Percentiles rank a stretch among this genome's conserved stretches.
Conservation (phyloP, 768 basidiomycete species). For the Sarcomyxa edulis region DNA sequence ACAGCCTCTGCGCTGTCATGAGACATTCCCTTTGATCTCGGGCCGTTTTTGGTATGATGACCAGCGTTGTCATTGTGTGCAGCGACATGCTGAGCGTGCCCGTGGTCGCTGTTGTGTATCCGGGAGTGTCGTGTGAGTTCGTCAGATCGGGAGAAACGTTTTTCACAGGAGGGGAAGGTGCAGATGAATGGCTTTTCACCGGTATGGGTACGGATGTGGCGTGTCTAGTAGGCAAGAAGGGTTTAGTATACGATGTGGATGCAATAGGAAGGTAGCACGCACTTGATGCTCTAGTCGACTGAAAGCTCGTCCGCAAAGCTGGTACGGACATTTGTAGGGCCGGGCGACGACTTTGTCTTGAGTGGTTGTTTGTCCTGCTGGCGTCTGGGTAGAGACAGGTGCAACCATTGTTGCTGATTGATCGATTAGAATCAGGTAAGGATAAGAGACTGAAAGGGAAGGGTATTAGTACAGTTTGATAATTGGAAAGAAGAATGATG, state of each 20-base stretch:
- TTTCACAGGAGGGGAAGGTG: constrained; percentile 91
- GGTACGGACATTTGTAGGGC: constrained; percentile 96
- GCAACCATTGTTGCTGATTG: too few relatives aligned
- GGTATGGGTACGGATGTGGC: constrained; percentile 97
- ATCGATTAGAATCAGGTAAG: too few relatives aligned
- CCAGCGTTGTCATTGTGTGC: constrained; percentile 17
- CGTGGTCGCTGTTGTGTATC: constrained; percentile 74
- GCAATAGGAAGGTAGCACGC: too few relatives aligned
- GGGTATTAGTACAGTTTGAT: too few relatives aligned
- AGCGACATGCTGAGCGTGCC: constrained; percentile 6
- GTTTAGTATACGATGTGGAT: too few relatives aligned
- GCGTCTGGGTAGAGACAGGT: too few relatives aligned
- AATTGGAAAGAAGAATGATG: too few relatives aligned
- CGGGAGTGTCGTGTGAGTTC: constrained; percentile 95
- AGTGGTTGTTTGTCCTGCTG: constrained; percentile 9
- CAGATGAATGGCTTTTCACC: constrained; percentile 97
- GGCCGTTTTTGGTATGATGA: constrained; percentile 4
- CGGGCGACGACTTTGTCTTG: constrained; percentile 39
- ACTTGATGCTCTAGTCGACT: constrained; percentile 96
- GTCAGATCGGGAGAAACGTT: constrained; percentile 97
- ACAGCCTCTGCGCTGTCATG: neutral
- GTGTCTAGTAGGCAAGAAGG: constrained; percentile 56
- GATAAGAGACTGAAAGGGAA: too few relatives aligned
- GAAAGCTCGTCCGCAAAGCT: constrained; percentile 90
- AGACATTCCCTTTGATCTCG: neutral